phyloP scores from a whole-genome alignment of 2,329 filamentous ascomycete species.

The Pyrenophora teres region DNA sequence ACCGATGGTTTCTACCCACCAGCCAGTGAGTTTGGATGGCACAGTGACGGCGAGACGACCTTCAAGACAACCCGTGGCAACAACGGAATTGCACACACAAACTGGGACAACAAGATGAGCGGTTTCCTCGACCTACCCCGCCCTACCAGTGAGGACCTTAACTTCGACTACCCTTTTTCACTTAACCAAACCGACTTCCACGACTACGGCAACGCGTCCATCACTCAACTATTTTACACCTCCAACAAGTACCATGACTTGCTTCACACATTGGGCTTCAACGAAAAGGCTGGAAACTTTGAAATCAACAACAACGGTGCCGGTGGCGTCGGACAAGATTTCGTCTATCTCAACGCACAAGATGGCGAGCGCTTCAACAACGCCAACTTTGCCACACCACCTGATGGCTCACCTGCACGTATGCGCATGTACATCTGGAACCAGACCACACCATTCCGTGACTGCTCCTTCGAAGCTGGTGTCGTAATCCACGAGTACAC shows the following conservation, averaged over 20 bases:
- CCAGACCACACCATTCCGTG: constrained; percentile 54
- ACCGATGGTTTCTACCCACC: constrained; percentile 55
- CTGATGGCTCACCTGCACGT: constrained; percentile 48
- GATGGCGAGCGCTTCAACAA: constrained; percentile 61
- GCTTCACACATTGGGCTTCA: constrained; percentile 62
- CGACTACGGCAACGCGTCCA: constrained; percentile 59
- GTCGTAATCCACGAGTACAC: constrained; percentile 61
- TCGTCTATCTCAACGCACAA: constrained; percentile 62
- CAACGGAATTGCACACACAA: constrained; percentile 62
- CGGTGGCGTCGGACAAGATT: constrained; percentile 59
- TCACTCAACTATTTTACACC: constrained; percentile 66
- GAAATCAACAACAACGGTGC: constrained; percentile 61
- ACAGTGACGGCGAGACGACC: constrained; percentile 53
- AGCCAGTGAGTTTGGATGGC: constrained; percentile 61
- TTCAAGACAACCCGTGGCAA: constrained; percentile 63
- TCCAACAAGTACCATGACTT: constrained; percentile 65
- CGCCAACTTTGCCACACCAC: constrained; percentile 61
- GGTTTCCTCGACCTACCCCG: constrained; percentile 58
- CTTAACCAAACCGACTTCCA: constrained; percentile 29
- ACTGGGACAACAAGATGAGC: constrained; percentile 49
- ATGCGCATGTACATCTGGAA: constrained; percentile 67
- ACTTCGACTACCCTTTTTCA: constrained; percentile 50
- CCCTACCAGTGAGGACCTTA: constrained; percentile 49
- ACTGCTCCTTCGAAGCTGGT: constrained; percentile 63
- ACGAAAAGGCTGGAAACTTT: constrained; percentile 64